Evolutionary conservation across 2,329 filamentous ascomycete species (phyloP).

Genomic region (Colletotrichum limetticola): DNA sequence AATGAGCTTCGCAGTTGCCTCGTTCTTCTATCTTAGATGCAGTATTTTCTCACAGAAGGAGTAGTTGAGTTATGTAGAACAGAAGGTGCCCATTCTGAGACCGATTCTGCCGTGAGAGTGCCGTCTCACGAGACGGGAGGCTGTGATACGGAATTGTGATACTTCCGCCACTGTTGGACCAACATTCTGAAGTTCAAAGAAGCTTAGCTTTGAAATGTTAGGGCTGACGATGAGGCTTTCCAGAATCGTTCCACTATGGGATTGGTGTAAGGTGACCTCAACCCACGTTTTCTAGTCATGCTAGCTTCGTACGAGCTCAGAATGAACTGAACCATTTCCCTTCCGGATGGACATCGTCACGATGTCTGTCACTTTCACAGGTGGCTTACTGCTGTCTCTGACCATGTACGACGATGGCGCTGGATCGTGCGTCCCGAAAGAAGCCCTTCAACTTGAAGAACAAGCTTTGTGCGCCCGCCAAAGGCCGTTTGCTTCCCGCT

Average conservation of each 20-base stretch:
- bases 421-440: not conserved
- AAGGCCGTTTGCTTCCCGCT: not conserved
- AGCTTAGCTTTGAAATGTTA: not conserved
- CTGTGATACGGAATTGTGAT: not conserved
- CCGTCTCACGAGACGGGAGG: not conserved
- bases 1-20: not conserved
- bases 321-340: not conserved
- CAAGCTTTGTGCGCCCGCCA: not conserved
- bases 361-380: not conserved
- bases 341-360: not conserved
- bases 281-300: not conserved
- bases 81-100: not conserved
- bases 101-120: not conserved
- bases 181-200: not conserved
- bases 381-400: constrained; percentile 3
- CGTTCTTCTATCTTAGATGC: not conserved
- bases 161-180: not conserved
- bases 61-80: not conserved
- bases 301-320: not conserved
- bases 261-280: not conserved
- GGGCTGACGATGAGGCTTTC: not conserved
- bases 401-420: not conserved
- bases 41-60: not conserved
- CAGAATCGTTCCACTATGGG: not conserved
- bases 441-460: not conserved